Conservation (phyloP, 345 rosid species). For the Firmiana major region DNA sequence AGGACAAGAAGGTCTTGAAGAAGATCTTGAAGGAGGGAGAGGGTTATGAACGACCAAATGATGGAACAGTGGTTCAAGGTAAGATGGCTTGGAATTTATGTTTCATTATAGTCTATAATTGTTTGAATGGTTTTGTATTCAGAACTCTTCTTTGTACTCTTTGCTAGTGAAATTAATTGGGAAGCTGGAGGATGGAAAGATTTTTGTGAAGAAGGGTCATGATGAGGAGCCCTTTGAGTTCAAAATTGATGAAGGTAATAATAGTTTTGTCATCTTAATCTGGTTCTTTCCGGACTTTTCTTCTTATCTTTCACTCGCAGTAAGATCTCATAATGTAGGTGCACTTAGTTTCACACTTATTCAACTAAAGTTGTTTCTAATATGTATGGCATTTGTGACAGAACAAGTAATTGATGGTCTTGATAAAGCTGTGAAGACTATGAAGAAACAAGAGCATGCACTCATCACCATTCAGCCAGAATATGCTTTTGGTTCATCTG, state of each 20-base stretch:
- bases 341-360: background rate
- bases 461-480: constrained; percentile 64
- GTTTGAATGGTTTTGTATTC: background rate
- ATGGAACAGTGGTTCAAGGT: constrained; percentile 65
- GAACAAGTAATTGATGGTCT: constrained; percentile 94
- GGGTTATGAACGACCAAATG: constrained; percentile 68
- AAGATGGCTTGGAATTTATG: background rate
- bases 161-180: constrained; percentile 48
- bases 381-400: constrained; percentile 19
- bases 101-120: background rate
- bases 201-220: constrained; percentile 54
- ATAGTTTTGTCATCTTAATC: background rate
- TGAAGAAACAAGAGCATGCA: constrained; percentile 93
- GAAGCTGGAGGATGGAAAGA: constrained; percentile 52
- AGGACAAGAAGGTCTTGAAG: constrained; percentile 59
- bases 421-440: constrained; percentile 68
- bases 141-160: background rate
- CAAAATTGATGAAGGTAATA: constrained; percentile 60
- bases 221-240: constrained; percentile 54
- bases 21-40: constrained; percentile 55
- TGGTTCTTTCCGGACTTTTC: background rate
- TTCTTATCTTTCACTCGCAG: background rate
- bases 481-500: constrained; percentile 70
- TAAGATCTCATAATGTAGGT: too few species aligned
- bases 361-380: background rate